Conservation (phyloP, 177 flowering plant species). For the Vitis hybrid region DNA sequence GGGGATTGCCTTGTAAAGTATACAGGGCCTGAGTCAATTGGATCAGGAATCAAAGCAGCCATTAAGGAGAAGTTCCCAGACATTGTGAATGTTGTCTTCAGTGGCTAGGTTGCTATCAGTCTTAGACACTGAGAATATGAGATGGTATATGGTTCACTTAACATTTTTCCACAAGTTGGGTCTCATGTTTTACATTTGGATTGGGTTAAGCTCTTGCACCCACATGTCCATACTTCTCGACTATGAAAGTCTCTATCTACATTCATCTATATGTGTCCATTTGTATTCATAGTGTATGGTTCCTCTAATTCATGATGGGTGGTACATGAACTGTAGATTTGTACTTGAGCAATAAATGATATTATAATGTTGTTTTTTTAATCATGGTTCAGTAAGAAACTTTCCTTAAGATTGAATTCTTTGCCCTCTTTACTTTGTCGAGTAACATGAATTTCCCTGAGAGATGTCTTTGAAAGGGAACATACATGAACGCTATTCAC, state of each 20-base stretch:
- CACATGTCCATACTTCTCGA: background rate
- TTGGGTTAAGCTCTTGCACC: background rate
- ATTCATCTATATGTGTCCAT: too few species aligned
- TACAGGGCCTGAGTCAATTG: slow-evolving; percentile 84
- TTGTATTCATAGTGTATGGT: background rate
- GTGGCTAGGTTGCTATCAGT: slow-evolving; percentile 27
- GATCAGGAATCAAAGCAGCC: slow-evolving; percentile 90
- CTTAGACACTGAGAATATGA: background rate
- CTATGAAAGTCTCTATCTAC: too few species aligned
- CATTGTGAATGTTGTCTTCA: slow-evolving; percentile 61
- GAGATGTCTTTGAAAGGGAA: background rate
- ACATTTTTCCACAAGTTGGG: background rate
- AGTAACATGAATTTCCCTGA: background rate
- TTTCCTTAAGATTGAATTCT: background rate
- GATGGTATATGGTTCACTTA: background rate
- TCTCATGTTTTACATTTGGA: background rate
- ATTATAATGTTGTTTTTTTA: background rate
- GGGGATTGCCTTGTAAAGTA: slow-evolving; percentile 76
- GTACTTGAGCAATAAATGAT: background rate
- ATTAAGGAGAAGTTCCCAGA: slow-evolving; percentile 94
- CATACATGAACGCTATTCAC: background rate
- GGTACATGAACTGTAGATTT: background rate
- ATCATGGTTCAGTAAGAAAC: background rate
- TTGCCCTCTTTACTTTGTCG: background rate
- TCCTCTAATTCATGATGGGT: background rate